A percentile compares a stretch with the other conserved stretches of the same genome.
Evolutionary conservation across 2,329 filamentous ascomycete genomes (phyloP).

Genomic region (Aureobasidium lini): DNA sequence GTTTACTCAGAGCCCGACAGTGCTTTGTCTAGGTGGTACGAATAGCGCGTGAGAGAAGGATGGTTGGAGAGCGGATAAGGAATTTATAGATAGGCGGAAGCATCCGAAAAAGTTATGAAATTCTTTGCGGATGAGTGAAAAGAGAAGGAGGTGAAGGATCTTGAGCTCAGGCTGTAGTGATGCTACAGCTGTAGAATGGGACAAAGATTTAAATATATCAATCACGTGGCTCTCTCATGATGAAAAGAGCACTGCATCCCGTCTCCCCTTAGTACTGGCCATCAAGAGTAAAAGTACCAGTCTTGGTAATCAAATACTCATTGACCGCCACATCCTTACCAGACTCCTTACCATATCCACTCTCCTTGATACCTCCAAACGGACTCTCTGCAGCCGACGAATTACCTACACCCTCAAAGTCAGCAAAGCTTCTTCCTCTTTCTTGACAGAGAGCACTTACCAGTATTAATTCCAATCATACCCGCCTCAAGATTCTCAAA

Average conservation of each 20-base stretch:
- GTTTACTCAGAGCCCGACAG: no score
- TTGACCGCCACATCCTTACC: conserved; percentile 59
- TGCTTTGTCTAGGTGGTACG: no score
- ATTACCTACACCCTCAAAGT: conserved; percentile 39
- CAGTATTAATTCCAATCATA: conserved; percentile 61
- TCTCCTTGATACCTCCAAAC: conserved; percentile 62
- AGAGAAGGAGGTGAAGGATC: no score
- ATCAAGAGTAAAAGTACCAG: conserved; percentile 55
- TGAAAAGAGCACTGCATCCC: background rate
- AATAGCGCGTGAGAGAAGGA: no score
- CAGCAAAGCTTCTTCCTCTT: background rate
- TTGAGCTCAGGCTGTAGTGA: no score
- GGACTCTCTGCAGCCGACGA: conserved; percentile 59
- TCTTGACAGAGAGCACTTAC: conserved; percentile 26
- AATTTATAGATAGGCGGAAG: no score
- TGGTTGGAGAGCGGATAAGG: no score
- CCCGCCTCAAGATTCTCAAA: conserved; percentile 61
- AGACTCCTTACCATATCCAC: conserved; percentile 60
- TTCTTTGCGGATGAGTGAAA: no score
- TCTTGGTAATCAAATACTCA: conserved; percentile 54
- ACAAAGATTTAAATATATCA: no score
- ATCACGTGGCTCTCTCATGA: background rate
- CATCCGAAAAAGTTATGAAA: no score
- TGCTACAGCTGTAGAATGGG: no score
- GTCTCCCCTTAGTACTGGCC: conserved; percentile 40